Percentiles rank a stretch among this genome's conserved stretches.
phyloP scores from a whole-genome alignment of 2,329 filamentous ascomycete species.

The Colletotrichum theobromicola region DNA sequence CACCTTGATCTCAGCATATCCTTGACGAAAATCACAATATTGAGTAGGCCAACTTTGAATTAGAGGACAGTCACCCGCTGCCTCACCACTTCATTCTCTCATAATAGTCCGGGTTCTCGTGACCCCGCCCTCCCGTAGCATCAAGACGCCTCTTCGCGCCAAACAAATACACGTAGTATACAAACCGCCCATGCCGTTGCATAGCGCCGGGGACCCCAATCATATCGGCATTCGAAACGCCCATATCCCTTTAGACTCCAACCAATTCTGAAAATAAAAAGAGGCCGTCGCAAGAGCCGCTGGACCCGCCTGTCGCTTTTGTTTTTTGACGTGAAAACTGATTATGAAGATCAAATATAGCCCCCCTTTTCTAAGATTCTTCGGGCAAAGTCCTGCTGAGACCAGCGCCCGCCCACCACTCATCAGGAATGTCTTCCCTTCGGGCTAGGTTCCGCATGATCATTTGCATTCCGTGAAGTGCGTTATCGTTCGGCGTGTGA shows the following conservation, averaged over 20 bases:
- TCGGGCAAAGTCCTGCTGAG: constrained; percentile 63
- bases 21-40: not conserved
- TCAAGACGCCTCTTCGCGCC: not conserved
- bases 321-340: not conserved
- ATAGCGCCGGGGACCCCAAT: not conserved
- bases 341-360: not conserved
- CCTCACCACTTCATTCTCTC: not conserved
- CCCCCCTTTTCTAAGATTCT: constrained; percentile 31
- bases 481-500: constrained; percentile 38
- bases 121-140: not conserved
- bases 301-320: not conserved
- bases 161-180: constrained; percentile 12
- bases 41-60: not conserved
- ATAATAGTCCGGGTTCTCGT: not conserved
- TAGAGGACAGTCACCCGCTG: not conserved
- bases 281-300: not conserved
- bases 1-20: not conserved
- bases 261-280: not conserved
- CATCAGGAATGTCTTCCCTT: constrained; percentile 78
- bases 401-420: constrained; percentile 79
- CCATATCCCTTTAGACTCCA: not conserved
- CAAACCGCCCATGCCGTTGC: not conserved
- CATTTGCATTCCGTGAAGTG: constrained; percentile 68
- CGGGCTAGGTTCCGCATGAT: constrained; percentile 74
- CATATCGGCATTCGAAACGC: not conserved